phyloP scores from a whole-genome alignment of 75 land plant genomes.

The Cupressus sempervirens region DNA sequence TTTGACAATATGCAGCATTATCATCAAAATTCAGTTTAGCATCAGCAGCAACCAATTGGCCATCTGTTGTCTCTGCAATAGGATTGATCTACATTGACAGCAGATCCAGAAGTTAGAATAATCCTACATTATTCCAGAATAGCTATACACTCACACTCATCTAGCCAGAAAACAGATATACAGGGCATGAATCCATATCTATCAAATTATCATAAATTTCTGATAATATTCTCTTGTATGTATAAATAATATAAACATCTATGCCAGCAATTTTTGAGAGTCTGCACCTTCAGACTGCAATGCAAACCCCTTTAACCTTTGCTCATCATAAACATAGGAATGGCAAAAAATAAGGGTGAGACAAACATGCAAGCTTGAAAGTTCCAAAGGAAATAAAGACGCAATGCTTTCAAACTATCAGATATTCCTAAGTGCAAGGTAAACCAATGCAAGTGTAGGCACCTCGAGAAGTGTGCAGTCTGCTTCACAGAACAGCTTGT shows the following conservation, averaged over 20 bases:
- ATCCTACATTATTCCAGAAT: background rate
- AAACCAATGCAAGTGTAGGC: background rate
- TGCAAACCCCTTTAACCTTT: background rate
- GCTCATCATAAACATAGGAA: background rate
- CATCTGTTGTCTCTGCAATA: slow-evolving; percentile 86
- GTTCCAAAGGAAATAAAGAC: background rate
- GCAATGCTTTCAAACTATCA: slow-evolving; percentile 6
- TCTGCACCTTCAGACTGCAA: background rate
- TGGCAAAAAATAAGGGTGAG: background rate
- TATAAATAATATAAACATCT: background rate
- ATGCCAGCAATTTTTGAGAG: background rate
- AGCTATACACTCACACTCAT: background rate
- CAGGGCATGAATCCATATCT: background rate
- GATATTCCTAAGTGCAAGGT: background rate
- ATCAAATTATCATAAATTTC: background rate
- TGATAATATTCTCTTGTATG: background rate
- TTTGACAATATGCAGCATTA: slow-evolving; percentile 93
- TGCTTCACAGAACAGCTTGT: slow-evolving; percentile 70
- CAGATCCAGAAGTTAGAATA: slow-evolving; percentile 6
- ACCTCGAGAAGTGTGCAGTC: slow-evolving; percentile 97
- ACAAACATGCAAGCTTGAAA: background rate
- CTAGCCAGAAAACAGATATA: background rate
- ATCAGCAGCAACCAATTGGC: slow-evolving; percentile 86
- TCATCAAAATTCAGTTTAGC: slow-evolving; percentile 98
- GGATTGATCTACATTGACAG: slow-evolving; percentile 68